Percentiles rank a stretch among this genome's conserved stretches.
Conservation (phyloP, 2,329 filamentous ascomycete species). For the Penicillium sp. region DNA sequence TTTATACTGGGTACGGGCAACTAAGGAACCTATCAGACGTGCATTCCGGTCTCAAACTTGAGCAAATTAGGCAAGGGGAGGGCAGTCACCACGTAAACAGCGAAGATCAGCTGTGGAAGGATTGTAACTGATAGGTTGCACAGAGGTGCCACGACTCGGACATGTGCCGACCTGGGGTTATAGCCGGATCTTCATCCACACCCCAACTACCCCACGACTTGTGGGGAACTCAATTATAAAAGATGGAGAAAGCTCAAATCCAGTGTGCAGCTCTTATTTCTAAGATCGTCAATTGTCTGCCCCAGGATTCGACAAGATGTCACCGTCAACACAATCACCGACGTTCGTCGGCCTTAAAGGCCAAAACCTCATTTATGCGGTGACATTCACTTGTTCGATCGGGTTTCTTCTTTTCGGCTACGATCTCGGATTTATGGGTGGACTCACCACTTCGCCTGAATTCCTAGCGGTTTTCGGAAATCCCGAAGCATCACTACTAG, state of each 20-base stretch:
- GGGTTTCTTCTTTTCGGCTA: conserved; percentile 46
- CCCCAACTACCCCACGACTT: background rate
- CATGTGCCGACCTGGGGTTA: conserved; percentile 2
- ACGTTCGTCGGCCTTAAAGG: conserved; percentile 14
- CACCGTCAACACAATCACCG: conserved; percentile 1
- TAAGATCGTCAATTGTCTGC: background rate
- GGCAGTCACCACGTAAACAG: background rate
- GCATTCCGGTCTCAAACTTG: background rate
- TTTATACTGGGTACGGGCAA: background rate
- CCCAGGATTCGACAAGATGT: background rate
- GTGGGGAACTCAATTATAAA: background rate
- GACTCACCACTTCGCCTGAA: conserved; percentile 4
- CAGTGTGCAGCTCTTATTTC: background rate
- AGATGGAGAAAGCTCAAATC: background rate
- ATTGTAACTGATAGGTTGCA: background rate
- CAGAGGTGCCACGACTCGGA: conserved; percentile 1
- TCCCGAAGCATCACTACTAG: conserved; percentile 22
- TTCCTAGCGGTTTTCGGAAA: conserved; percentile 17
- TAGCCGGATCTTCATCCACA: background rate
- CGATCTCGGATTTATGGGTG: conserved; percentile 40
- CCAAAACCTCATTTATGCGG: conserved; percentile 20
- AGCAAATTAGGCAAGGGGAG: background rate
- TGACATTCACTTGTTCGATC: conserved; percentile 29
- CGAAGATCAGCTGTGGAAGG: background rate
- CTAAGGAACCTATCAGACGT: background rate